Conservation (phyloP, 257 asterid genomes). For the Pogostemon cablin region DNA sequence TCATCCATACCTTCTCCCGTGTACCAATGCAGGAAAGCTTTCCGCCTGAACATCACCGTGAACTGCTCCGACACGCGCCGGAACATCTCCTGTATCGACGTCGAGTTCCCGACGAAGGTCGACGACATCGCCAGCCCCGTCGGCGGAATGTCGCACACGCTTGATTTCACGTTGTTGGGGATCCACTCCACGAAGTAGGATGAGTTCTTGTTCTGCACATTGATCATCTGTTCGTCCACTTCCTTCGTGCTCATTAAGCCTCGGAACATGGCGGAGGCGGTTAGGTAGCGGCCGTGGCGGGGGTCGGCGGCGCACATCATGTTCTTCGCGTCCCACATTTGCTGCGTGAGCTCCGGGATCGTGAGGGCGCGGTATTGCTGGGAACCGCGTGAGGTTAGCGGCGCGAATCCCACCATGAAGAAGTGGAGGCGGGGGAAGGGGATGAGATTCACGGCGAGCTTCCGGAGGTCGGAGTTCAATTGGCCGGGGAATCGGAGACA, state of each 20-base stretch:
- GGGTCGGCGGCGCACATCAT: conserved; percentile 88
- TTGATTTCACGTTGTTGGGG: conserved; percentile 73
- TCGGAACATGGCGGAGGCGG: conserved; percentile 79
- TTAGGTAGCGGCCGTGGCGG: conserved; percentile 76
- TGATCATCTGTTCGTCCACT: conserved; percentile 77
- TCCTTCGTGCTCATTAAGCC: conserved; percentile 80
- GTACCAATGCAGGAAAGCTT: conserved; percentile 80
- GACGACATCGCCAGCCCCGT: conserved; percentile 79
- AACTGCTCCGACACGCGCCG: conserved; percentile 71
- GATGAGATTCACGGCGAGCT: conserved; percentile 72
- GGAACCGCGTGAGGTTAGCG: conserved; percentile 67
- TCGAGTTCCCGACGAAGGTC: conserved; percentile 73
- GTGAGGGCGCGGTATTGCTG: conserved; percentile 76
- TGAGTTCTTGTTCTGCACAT: conserved; percentile 77
- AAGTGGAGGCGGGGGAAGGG: conserved; percentile 79
- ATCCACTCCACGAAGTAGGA: conserved; percentile 85
- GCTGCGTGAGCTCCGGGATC: conserved; percentile 74
- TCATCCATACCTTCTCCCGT: conserved; percentile 77
- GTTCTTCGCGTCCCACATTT: conserved; percentile 83
- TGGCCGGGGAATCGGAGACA: conserved; percentile 80
- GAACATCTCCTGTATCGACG: conserved; percentile 77
- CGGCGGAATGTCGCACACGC: conserved; percentile 79
- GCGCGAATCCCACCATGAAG: conserved; percentile 82
- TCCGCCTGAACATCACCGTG: conserved; percentile 69
- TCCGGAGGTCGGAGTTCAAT: conserved; percentile 71